Percentiles rank a stretch among this genome's conserved stretches.
phyloP scores from a whole-genome alignment of 2,329 filamentous ascomycete species.

The Talaromyces albobiverticillius region DNA sequence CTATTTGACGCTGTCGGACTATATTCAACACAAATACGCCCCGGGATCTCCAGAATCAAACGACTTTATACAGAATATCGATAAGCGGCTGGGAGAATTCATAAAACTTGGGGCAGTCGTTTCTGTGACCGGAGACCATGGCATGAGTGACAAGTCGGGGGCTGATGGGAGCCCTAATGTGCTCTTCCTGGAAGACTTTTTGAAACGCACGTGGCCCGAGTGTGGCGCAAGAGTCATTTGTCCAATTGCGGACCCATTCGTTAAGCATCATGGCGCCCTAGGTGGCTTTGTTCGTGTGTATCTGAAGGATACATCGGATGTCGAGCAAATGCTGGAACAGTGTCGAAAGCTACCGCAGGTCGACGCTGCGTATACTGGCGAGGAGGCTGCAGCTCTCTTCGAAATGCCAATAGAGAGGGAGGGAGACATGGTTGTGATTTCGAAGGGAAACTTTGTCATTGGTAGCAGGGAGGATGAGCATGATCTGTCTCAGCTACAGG shows the following conservation, averaged over 20 bases:
- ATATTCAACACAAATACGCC: constrained; percentile 44
- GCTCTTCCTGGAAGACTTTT: constrained; percentile 39
- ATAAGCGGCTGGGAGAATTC: constrained; percentile 31
- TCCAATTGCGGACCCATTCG: constrained; percentile 45
- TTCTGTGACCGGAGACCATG: constrained; percentile 43
- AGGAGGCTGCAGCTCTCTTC: constrained; percentile 31
- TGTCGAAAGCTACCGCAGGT: constrained; percentile 30
- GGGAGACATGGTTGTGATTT: constrained; percentile 41
- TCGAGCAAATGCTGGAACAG: constrained; percentile 30
- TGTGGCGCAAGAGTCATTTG: constrained; percentile 39
- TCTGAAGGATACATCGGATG: constrained; percentile 22
- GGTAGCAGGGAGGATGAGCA: constrained; percentile 35
- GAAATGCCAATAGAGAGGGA: constrained; percentile 42
- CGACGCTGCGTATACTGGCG: constrained; percentile 27
- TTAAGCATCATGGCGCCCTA: constrained; percentile 43
- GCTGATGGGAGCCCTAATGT: constrained; percentile 36
- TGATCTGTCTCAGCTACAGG: constrained; percentile 31
- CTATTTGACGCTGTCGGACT: constrained; percentile 46
- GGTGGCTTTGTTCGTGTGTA: constrained; percentile 44
- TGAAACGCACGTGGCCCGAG: constrained; percentile 30
- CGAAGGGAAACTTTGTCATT: constrained; percentile 35
- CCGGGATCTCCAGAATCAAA: constrained; percentile 35
- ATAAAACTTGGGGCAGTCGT: constrained; percentile 35
- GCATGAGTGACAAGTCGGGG: constrained; percentile 42
- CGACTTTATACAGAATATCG: constrained; percentile 36